Conservation (phyloP, 305 asterid genomes). For the Vinca major region DNA sequence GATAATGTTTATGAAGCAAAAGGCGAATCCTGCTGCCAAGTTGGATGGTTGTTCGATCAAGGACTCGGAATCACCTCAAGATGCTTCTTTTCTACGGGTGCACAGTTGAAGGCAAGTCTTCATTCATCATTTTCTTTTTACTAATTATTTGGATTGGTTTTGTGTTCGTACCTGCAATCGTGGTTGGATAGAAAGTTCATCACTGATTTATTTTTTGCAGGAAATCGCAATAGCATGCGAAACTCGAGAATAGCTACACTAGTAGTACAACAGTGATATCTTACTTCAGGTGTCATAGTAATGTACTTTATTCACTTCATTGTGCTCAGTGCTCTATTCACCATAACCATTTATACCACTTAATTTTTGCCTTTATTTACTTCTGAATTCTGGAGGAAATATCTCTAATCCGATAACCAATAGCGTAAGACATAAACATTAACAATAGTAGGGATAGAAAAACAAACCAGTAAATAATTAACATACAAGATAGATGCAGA, state of each 20-base stretch:
- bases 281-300: no score
- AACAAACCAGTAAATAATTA: neutral
- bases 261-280: no score
- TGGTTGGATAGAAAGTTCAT: neutral
- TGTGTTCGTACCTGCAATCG: neutral
- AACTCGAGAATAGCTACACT: constrained; percentile 16
- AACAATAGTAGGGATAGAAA: neutral
- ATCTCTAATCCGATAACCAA: no score
- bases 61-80: constrained; percentile 61
- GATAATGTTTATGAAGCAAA: constrained; percentile 15
- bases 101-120: constrained; percentile 43
- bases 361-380: no score
- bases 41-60: constrained; percentile 60
- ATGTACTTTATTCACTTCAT: no score
- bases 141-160: no score
- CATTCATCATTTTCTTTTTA: no score
- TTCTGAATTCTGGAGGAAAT: no score
- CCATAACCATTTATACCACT: no score
- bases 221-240: constrained; percentile 42
- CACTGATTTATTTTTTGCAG: constrained; percentile 22
- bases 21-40: constrained; percentile 45
- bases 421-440: neutral
- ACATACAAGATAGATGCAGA: neutral
- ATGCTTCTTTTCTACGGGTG: constrained; percentile 46
- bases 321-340: no score